phyloP scores from a whole-genome alignment of 257 asterid genomes.

The Solanum medicagineum region DNA sequence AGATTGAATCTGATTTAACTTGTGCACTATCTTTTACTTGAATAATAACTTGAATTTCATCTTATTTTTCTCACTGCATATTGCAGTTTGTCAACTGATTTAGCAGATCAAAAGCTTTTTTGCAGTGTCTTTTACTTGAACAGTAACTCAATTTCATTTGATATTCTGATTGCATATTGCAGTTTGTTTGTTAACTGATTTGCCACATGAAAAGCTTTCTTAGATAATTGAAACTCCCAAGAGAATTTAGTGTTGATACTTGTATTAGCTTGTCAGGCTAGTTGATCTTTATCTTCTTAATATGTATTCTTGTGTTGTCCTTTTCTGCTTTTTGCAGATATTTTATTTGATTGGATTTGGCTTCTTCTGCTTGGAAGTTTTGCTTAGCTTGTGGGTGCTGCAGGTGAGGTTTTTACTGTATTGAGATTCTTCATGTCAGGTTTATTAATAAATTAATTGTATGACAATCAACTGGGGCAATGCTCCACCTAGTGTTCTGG shows the following conservation, averaged over 20 bases:
- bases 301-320: not conserved
- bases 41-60: not conserved
- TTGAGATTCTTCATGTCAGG: not conserved
- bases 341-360: slow-evolving; percentile 85
- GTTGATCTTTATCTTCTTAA: not conserved
- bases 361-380: slow-evolving; percentile 65
- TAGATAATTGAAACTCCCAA: not conserved
- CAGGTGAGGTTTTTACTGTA: slow-evolving; percentile 49
- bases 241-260: not conserved
- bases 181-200: not conserved
- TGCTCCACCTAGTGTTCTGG: not conserved
- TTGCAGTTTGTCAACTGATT: not conserved
- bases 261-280: not conserved
- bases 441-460: not conserved
- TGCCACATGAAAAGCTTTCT: not conserved
- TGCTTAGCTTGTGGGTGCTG: slow-evolving; percentile 88
- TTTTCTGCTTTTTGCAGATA: slow-evolving; percentile 39
- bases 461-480: not conserved
- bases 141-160: not conserved
- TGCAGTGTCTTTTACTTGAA: not conserved
- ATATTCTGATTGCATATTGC: not conserved
- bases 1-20: not conserved
- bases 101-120: not conserved
- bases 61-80: not conserved
- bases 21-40: not conserved